These are phyloP conservation scores for Podosphaera xanthii DNA, from an alignment of 2,329 filamentous ascomycete species.

Conservation along the genomic window DNA sequence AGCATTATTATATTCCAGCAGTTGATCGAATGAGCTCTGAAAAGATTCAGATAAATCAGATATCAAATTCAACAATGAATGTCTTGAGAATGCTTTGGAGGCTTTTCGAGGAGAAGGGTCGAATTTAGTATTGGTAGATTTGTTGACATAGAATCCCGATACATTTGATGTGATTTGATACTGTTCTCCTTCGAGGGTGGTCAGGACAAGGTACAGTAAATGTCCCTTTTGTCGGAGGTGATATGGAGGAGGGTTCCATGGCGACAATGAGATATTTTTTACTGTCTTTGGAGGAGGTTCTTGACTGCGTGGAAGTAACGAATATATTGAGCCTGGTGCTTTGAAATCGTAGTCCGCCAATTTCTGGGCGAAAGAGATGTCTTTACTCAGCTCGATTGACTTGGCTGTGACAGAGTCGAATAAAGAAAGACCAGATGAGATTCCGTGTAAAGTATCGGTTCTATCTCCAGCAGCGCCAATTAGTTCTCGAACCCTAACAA, in stretches of 20 bases:
- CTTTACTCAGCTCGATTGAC: constrained; percentile 2
- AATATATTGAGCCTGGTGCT: constrained; percentile 40
- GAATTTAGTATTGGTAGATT: constrained; percentile 84
- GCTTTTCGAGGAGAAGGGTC: constrained; percentile 63
- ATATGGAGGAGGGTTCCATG: constrained; percentile 92
- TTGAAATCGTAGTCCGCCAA: constrained; percentile 59
- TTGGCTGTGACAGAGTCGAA: constrained; percentile 45
- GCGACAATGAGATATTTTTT: constrained; percentile 67
- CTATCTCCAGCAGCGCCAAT: constrained; percentile 81
- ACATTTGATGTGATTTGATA: constrained; percentile 84
- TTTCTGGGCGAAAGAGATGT: constrained; percentile 24
- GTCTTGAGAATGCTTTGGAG: constrained; percentile 57
- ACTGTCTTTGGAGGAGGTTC: constrained; percentile 66
- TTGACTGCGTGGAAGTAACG: constrained; percentile 44
- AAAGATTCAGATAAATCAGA: constrained; percentile 67
- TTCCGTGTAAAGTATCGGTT: constrained; percentile 66
- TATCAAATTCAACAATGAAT: constrained; percentile 70
- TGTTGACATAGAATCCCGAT: constrained; percentile 92
- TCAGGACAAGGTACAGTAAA: constrained; percentile 69
- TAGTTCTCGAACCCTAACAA: constrained; percentile 74
- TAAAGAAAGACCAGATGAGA: constrained; percentile 64
- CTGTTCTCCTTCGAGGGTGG: constrained; percentile 86
- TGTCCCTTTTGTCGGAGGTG: constrained; percentile 80
- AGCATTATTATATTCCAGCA: constrained; percentile 67
- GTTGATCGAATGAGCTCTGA: constrained; percentile 44